Evolutionary conservation across 1,284 basidiomycete species (phyloP), one percentile per base, ranked within the genome.

Genomic region (Uromyces viciae-fabae): DNA sequence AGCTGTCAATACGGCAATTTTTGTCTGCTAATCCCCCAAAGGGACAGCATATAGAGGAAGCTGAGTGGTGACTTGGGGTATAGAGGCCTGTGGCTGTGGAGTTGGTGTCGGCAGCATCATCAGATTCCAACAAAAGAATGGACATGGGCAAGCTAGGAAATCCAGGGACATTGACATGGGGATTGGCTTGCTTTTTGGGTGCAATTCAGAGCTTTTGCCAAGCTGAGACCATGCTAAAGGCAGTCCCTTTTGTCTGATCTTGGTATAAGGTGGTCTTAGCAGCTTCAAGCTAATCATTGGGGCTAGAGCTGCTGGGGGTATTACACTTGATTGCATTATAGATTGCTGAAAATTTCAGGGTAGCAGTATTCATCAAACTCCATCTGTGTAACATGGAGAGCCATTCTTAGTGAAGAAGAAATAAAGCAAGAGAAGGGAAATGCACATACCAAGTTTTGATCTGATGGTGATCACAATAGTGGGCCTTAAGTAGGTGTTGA

Each of bases 281-380:
- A 0, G 2, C 42, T 46, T 42, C 28, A 42, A 75, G 33, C 73
- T 56, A 75, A 11, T 62, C 58, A 2, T 43, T 22, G 4, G 54
- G 40, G 19, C 31, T 38, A 19, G 73, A 43, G 4, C 56, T 56
- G 3, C 73, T 75, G 3, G 56, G 73, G 2, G 73, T 36, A 25
- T 62, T 75, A 7, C n/a, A 25, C 40, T 58, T 22, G 14, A 75
- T 75, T 14, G 73, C 17, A n/a, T 62, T 75, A 33, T 62, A 75
- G 22, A 64, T 42, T 58, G 56, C 11, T 0, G 9, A 15, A 25
- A 64, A 62, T 33, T 75, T 62, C 2, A 75, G 58, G 2, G 56
- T 75, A 0, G 38, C 36, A 0, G 36, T 64, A n/a, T 75, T 75
- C 25, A 75, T 38, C 7, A 40, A 33, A 36, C 38, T 46, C 73